Evolutionary conservation across 768 basidiomycete species (phyloP), one percentile per base, ranked within the genome.

Genomic region (Scleroderma citrinum): DNA sequence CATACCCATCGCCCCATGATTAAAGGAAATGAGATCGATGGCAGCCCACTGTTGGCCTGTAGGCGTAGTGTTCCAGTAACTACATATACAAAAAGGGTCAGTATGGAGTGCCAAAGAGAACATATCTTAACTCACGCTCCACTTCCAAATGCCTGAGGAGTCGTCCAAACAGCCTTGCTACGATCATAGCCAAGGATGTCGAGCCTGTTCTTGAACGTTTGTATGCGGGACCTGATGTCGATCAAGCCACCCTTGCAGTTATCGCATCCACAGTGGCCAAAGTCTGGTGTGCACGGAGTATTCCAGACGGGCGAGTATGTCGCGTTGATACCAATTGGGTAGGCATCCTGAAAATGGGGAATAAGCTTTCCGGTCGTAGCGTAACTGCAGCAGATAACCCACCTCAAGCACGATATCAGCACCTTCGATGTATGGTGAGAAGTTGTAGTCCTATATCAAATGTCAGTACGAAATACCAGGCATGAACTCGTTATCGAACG

Each of bases 111-210:
- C n/a, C n/a, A n/a, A n/a, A n/a, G n/a, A n/a, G 5, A 11, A 20
- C 26, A 23, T 2, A 1, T 31, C 1, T 6, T 1, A 4, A 57
- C 65, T 50, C 23, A 73, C 70, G 57, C 57, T n/a, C 57, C 64
- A 48, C 73, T 74, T n/a, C 85, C 85, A 57, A 90, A 83, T 0
- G 78, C 86, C 62, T 91, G 87, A 7, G 87, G 85, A 0, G 84
- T 84, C 3, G 81, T 78, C 89, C 88, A 92, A 0, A 88, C 74
- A 3, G 81, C 75, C 59, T 85, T 83, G 7, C 73, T 76, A 10
- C 78, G 69, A 52, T 81, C 80, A 75, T 82, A 83, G 1, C 83
- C 84, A 45, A 84, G 75, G 44, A 77, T 69, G 50, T 77, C 71
- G 3, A 83, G 64, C 26, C 86, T 72, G 40, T 81, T 65, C 44